Evolutionary conservation across 805 yeast species (phyloP).

Genomic region (Schwanniomyces sp.): DNA sequence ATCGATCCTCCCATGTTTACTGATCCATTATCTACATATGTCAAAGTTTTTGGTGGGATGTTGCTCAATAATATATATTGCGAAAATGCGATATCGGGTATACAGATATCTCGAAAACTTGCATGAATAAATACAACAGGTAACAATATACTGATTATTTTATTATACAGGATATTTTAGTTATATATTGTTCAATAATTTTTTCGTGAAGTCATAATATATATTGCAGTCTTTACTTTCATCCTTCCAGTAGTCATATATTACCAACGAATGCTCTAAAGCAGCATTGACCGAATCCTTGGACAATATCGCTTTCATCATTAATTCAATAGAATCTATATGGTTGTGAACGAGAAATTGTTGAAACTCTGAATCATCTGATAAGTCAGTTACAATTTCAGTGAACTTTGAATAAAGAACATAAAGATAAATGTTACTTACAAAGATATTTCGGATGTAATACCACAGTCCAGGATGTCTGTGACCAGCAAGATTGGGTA

Average conservation of each 20-base stretch:
- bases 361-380: constrained; percentile 5
- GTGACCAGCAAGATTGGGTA: constrained; percentile 35
- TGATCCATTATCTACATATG: neutral
- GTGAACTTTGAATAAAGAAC: constrained; percentile 28
- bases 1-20: neutral
- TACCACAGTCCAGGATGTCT: constrained; percentile 44
- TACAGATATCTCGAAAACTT: neutral
- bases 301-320: constrained; percentile 12
- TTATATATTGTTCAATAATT: constrained; percentile 16
- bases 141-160: neutral
- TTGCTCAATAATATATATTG: neutral
- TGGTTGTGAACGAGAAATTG: constrained; percentile 4
- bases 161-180: neutral
- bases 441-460: constrained; percentile 30
- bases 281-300: constrained; percentile 12
- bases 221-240: constrained; percentile 33
- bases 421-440: constrained; percentile 29
- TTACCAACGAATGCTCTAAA: constrained; percentile 28
- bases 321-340: constrained; percentile 2
- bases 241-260: constrained; percentile 35
- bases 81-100: constrained; percentile 19
- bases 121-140: too few relatives aligned
- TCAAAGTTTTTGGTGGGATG: neutral
- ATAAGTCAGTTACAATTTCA: constrained; percentile 13
- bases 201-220: constrained; percentile 23